phyloP scores from a whole-genome alignment of 2,329 filamentous ascomycete genomes.

The Thermomyces lanuginosus region DNA sequence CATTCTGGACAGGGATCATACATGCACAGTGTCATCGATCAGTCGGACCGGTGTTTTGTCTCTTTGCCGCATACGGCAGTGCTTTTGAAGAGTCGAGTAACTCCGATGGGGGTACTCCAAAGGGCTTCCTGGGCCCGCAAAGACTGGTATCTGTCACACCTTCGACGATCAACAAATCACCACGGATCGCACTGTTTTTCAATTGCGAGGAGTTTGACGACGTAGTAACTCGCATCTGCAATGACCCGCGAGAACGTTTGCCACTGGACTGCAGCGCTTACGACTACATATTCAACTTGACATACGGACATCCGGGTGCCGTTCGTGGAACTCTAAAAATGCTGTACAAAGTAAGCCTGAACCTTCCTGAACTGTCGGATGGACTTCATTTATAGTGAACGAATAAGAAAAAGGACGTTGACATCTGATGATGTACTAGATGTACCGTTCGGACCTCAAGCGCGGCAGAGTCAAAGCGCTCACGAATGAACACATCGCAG shows the following conservation, averaged over 20 bases:
- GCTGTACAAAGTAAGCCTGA: slow-evolving; percentile 3
- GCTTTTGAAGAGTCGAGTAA: slow-evolving; percentile 1
- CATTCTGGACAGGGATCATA: slow-evolving; percentile 5
- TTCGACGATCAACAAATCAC: slow-evolving; percentile 1
- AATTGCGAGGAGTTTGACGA: slow-evolving; percentile 5
- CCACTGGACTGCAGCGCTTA: slow-evolving; percentile 13
- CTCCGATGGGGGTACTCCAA: slow-evolving; percentile 1
- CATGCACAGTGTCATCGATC: slow-evolving; percentile 1
- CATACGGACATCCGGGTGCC: slow-evolving; percentile 6
- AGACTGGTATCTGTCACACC: slow-evolving; percentile 5
- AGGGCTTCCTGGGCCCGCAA: slow-evolving; percentile 3
- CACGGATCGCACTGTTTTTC: slow-evolving; percentile 4
- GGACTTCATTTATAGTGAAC: too few species aligned
- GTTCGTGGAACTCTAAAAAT: slow-evolving; percentile 3
- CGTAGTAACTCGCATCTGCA: slow-evolving; percentile 4
- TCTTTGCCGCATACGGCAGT: slow-evolving; percentile 6
- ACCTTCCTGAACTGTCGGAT: too few species aligned
- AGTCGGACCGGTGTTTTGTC: slow-evolving; percentile 4
- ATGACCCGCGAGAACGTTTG: neutral
- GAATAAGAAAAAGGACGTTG: too few species aligned
- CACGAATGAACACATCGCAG: slow-evolving; percentile 1
- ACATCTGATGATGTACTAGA: too few species aligned
- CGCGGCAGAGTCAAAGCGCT: slow-evolving; percentile 2
- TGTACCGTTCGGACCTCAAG: slow-evolving; percentile 5
- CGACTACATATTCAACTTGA: slow-evolving; percentile 5